These are phyloP conservation scores for Hypoxylon sp. DNA, from an alignment of 2,329 filamentous ascomycete genomes.

Conservation along the genomic window DNA sequence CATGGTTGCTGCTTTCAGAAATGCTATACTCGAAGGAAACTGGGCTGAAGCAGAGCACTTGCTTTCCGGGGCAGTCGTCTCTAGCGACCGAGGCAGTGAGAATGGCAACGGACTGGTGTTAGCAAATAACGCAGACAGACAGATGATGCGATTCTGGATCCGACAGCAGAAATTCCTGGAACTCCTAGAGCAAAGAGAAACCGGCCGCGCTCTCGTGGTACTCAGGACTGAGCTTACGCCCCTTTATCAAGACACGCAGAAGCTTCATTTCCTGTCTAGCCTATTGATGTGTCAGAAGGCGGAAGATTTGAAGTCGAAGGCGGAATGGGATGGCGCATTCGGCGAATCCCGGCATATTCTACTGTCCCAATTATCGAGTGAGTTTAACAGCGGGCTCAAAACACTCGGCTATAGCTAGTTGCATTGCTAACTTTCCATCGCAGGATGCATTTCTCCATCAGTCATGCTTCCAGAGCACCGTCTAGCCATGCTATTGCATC, in stretches of 20 bases:
- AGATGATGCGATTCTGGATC: slow-evolving; percentile 88
- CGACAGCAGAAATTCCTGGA: slow-evolving; percentile 97
- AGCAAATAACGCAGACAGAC: slow-evolving; percentile 79
- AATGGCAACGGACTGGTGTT: slow-evolving; percentile 76
- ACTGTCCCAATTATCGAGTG: slow-evolving; percentile 87
- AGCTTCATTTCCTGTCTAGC: slow-evolving; percentile 87
- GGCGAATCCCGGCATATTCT: slow-evolving; percentile 81
- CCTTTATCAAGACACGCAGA: slow-evolving; percentile 81
- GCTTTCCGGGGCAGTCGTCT: slow-evolving; percentile 70
- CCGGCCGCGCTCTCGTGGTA: slow-evolving; percentile 82
- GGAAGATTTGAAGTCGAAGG: slow-evolving; percentile 81
- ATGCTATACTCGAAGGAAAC: slow-evolving; percentile 81
- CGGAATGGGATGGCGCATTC: slow-evolving; percentile 86
- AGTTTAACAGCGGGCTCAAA: slow-evolving; percentile 52
- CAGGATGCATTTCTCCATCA: slow-evolving; percentile 91
- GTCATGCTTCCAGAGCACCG: slow-evolving; percentile 97
- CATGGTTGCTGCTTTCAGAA: slow-evolving; percentile 87
- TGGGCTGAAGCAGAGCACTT: slow-evolving; percentile 91
- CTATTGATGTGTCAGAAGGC: slow-evolving; percentile 89
- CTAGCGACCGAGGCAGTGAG: slow-evolving; percentile 53
- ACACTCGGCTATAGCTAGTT: slow-evolving; percentile 35
- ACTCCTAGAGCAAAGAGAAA: slow-evolving; percentile 82
- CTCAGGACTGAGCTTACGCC: slow-evolving; percentile 90
- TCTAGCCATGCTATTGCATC: slow-evolving; percentile 82
- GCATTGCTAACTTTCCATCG: slow-evolving; percentile 15